Conservation (phyloP, 163 green algal genomes). For the Chlorella variabilis region DNA sequence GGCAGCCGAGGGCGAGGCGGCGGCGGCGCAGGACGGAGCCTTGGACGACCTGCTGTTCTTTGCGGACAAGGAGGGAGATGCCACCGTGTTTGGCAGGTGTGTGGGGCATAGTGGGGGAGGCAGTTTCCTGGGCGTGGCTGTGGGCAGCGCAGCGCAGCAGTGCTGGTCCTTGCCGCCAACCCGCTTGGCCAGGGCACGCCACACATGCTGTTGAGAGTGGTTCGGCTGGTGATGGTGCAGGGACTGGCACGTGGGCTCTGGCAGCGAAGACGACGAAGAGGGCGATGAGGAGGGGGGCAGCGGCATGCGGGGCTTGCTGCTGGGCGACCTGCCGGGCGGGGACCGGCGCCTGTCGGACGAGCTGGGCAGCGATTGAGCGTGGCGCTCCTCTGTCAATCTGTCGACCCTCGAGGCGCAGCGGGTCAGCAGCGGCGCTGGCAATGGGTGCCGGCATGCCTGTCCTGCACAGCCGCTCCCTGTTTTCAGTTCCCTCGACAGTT, state of each 20-base stretch:
- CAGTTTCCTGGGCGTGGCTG: neutral
- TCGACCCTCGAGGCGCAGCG: too few relatives aligned
- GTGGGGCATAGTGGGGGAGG: neutral
- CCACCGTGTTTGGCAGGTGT: conserved; percentile 26
- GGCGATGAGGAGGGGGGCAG: neutral
- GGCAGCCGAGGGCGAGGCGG: neutral
- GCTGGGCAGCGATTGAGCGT: neutral
- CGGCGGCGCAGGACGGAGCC: neutral
- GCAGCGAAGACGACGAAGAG: neutral
- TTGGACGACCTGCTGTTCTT: conserved; percentile 36
- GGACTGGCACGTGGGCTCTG: conserved; percentile 7
- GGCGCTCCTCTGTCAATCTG: neutral
- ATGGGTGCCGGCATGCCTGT: too few relatives aligned
- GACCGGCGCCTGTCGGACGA: neutral
- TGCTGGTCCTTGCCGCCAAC: too few relatives aligned
- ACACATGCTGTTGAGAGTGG: too few relatives aligned
- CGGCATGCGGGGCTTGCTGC: neutral
- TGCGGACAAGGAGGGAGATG: conserved; percentile 13
- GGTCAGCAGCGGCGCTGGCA: too few relatives aligned
- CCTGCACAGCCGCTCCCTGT: too few relatives aligned
- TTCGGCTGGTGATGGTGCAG: neutral
- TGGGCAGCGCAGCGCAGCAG: too few relatives aligned
- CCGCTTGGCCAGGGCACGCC: too few relatives aligned
- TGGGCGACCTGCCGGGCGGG: neutral
- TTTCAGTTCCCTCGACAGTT: too few relatives aligned